Evolutionary conservation across 768 basidiomycete genomes (phyloP).

Genomic region (Suillus bovinus): DNA sequence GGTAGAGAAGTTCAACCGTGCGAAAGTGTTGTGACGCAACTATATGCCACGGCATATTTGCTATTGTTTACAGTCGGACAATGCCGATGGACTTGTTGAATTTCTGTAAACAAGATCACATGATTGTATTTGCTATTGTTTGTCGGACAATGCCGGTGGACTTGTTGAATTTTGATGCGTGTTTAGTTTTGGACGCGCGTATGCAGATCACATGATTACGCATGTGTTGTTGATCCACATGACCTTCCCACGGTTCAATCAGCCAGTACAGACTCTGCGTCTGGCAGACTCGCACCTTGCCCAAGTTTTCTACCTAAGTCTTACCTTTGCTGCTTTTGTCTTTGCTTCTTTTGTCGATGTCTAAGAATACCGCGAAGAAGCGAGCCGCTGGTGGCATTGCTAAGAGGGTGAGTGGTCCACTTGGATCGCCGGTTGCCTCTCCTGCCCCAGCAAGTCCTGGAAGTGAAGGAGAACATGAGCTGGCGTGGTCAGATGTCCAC

Average conservation of each 20-base stretch:
- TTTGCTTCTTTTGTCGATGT: not conserved
- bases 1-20: not conserved
- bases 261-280: not conserved
- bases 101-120: too few species aligned
- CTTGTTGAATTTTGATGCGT: not conserved
- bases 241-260: not conserved
- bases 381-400: not conserved
- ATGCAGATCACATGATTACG: too few species aligned
- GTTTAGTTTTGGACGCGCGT: too few species aligned
- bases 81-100: not conserved
- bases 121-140: too few species aligned
- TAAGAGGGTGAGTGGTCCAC: not conserved
- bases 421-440: not conserved
- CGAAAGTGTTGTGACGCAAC: not conserved
- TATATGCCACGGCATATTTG: not conserved
- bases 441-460: not conserved
- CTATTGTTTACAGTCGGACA: not conserved
- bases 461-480: too few species aligned
- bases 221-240: too few species aligned
- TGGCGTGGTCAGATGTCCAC: not conserved
- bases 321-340: not conserved
- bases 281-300: not conserved
- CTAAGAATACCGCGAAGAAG: not conserved
- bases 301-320: not conserved
- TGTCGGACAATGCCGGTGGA: too few species aligned